phyloP scores from a whole-genome alignment of 257 asterid species.

The Fraxinus anomala region DNA sequence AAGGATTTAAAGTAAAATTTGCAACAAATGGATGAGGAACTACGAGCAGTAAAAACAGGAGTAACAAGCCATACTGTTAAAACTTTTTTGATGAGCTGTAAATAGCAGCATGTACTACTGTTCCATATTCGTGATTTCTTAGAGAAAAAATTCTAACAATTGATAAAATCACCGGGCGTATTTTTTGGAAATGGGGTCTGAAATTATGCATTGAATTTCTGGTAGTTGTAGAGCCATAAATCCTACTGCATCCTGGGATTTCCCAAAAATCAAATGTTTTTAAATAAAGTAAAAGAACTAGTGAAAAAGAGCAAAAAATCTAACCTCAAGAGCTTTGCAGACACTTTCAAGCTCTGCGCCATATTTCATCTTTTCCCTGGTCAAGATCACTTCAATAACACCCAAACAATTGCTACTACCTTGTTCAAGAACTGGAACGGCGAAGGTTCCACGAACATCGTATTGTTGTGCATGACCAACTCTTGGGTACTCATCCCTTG shows the following conservation, averaged over 20 bases:
- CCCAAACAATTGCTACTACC: conserved; percentile 82
- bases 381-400: conserved; percentile 83
- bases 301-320: conserved; percentile 17
- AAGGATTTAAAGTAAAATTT: background rate
- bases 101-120: background rate
- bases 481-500: conserved; percentile 75
- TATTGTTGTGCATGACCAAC: conserved; percentile 70
- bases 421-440: conserved; percentile 83
- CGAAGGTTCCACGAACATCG: conserved; percentile 86
- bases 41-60: background rate
- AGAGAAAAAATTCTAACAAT: no score
- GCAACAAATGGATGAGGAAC: background rate
- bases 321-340: conserved; percentile 92
- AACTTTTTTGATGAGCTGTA: background rate
- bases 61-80: no score
- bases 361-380: conserved; percentile 78
- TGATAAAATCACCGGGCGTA: no score
- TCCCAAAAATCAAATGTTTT: background rate
- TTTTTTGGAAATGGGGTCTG: no score
- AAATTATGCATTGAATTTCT: no score
- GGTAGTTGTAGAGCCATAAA: background rate
- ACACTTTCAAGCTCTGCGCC: conserved; percentile 78
- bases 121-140: background rate
- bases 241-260: background rate
- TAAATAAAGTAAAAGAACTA: background rate